These are phyloP conservation scores for Phenoliferia sp. DNA, from an alignment of 1,284 basidiomycete genomes.

Conservation along the genomic window DNA sequence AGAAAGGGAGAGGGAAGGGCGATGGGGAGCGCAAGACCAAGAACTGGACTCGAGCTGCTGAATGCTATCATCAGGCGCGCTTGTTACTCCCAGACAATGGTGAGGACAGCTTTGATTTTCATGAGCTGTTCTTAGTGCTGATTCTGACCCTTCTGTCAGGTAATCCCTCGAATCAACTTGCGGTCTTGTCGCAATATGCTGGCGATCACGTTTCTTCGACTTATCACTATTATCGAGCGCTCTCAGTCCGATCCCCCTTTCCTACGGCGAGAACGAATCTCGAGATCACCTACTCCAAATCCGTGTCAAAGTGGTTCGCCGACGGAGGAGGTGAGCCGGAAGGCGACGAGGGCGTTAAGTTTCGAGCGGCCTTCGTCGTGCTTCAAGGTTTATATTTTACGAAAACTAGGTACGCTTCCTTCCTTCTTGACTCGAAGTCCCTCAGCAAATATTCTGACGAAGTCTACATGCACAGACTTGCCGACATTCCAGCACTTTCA, in stretches of 20 bases:
- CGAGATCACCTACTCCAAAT: constrained; percentile 61
- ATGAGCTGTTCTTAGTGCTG: background rate
- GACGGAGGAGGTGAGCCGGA: constrained; percentile 36
- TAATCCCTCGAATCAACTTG: constrained; percentile 91
- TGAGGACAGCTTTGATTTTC: constrained; percentile 30
- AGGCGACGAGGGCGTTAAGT: constrained; percentile 19
- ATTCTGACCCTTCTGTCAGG: constrained; percentile 45
- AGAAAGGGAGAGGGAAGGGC: constrained; percentile 25
- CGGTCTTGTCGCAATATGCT: constrained; percentile 80
- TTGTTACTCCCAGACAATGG: constrained; percentile 66
- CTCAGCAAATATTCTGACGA: background rate
- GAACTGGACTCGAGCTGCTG: constrained; percentile 68
- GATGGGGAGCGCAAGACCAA: constrained; percentile 13
- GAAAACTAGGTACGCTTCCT: constrained; percentile 1
- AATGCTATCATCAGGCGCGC: constrained; percentile 78
- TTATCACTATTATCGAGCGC: constrained; percentile 83
- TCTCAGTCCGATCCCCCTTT: constrained; percentile 81
- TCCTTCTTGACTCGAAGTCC: background rate
- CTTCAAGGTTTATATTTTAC: constrained; percentile 21
- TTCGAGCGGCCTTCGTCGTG: constrained; percentile 16
- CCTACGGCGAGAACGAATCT: constrained; percentile 83
- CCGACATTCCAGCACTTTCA: constrained; percentile 11
- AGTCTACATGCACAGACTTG: constrained; percentile 1
- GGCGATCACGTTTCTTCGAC: constrained; percentile 74
- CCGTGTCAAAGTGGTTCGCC: constrained; percentile 42